Base-by-base conservation (phyloP, 1,139 yeast species). In the Starmera stellimalicola region DNA sequence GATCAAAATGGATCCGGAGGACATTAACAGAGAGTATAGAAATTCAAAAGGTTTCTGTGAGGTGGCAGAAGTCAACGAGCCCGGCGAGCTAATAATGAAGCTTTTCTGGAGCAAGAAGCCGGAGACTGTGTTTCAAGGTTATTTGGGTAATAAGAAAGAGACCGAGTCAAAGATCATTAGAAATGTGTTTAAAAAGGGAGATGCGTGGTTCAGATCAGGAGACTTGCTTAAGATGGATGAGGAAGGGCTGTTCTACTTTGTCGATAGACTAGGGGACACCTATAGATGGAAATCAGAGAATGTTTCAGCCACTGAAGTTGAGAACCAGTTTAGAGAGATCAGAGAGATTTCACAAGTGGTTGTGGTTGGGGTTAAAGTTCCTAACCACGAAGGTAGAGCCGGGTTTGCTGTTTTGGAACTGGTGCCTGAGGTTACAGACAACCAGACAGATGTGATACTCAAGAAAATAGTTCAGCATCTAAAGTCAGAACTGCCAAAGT, bases 221-320 rank as follows among this genome's bases (percentile, higher is more conserved):
- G 98, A 91, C 55, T 65, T 91, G 46, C 65, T 88, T 51, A 73
- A 65, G 47, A 62, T 67, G 54, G 95, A 87, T 54, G 63, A 63
- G 23, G 71, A 79, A 44, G 82, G 87, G 2, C 62, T 80, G 46
- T 65, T 82, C 50, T 85, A 81, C 58, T 91, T 91, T 57, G 87
- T 85, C 32, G 98, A 88, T 60, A 66, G 98, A 51, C 63, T 88
- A 52, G 98, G 98, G 26, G 98, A 91, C 54, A 88, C 97, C 0
- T 91, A 82, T 65, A 71, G 98, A 47, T 91, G 97, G 97, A 88
- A 87, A 60, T 82, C 94, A 3, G 98, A 91, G 60, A 88, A 91
- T 58, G 96, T 91, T 24, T 77, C 93, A 22, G 87, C 97, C 8
- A 78, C 88, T 29, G 96, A 91, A 58, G 96, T 91, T 27, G 97